A percentile compares a stretch with the other conserved stretches of the same genome.
Evolutionary conservation across 306 rosid genomes (phyloP).

Genomic region (Vigna radiata): DNA sequence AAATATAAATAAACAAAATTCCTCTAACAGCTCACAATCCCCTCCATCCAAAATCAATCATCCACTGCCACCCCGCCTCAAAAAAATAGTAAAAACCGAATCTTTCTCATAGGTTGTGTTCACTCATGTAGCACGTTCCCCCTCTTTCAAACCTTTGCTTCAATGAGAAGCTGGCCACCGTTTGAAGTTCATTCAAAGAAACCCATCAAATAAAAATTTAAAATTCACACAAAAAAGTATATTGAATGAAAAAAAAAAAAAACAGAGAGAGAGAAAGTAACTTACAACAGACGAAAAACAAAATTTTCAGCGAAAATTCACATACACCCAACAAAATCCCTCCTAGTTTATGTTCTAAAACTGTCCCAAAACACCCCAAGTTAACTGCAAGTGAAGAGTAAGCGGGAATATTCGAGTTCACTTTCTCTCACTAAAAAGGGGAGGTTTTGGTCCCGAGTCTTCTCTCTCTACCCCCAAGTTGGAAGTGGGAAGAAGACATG

Average conservation of each 20-base stretch:
- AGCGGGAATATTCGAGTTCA: not conserved
- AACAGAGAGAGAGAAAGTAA: constrained; percentile 34
- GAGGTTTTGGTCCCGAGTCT: not conserved
- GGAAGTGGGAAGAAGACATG: constrained; percentile 45
- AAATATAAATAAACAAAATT: constrained; percentile 10
- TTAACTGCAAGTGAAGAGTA: not conserved
- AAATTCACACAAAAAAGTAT: not conserved
- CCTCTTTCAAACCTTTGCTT: constrained; percentile 60
- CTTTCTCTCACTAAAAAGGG: constrained; percentile 40
- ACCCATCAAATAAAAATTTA: constrained; percentile 34
- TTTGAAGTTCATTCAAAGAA: constrained; percentile 48
- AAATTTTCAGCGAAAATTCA: constrained; percentile 36
- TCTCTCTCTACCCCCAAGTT: constrained; percentile 48
- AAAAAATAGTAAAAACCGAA: not conserved
- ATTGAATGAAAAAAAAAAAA: not conserved
- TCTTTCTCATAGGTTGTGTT: not conserved
- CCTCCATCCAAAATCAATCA: constrained; percentile 48
- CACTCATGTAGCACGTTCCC: constrained; percentile 36
- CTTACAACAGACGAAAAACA: constrained; percentile 60
- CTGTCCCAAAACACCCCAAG: not conserved
- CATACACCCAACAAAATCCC: constrained; percentile 43
- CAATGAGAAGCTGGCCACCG: constrained; percentile 57
- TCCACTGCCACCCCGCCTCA: constrained; percentile 16
- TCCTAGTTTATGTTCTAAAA: constrained; percentile 38
- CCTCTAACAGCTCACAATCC: constrained; percentile 15